Percentiles rank a stretch among this genome's conserved stretches.
Conservation (phyloP, 139 green algal genomes). For the Astrephomene gubernaculifera region DNA sequence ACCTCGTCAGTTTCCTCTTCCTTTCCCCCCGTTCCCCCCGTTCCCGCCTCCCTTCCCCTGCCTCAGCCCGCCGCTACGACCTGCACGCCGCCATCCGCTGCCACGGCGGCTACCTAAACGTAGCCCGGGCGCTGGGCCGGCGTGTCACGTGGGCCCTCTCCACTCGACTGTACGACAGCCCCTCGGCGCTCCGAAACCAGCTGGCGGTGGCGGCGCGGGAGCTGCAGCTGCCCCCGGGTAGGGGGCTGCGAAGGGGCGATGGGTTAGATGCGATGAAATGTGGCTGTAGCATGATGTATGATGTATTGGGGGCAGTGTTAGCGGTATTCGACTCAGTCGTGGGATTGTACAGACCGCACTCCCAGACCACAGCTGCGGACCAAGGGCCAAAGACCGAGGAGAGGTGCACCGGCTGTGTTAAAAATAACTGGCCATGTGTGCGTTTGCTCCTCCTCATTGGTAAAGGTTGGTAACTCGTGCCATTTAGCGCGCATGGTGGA, state of each 20-base stretch:
- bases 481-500: neutral
- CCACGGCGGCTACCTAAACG: conserved; percentile 16
- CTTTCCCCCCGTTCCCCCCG: neutral
- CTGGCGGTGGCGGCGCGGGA: conserved; percentile 5
- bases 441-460: neutral
- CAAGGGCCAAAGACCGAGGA: too few relatives aligned
- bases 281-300: neutral
- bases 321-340: neutral
- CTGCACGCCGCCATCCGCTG: conserved; percentile 17
- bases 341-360: neutral
- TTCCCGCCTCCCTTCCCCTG: neutral
- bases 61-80: conserved; percentile 16
- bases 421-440: neutral
- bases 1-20: neutral
- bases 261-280: too few relatives aligned
- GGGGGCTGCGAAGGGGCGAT: neutral
- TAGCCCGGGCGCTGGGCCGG: neutral
- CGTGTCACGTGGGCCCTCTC: conserved; percentile 15
- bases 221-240: conserved; percentile 19
- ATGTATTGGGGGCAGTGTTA: neutral
- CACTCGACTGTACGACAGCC: neutral
- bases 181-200: neutral
- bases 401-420: too few relatives aligned
- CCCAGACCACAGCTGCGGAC: too few relatives aligned
- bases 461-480: neutral